Evolutionary conservation across 768 basidiomycete genomes (phyloP), one percentile per base, ranked within the genome.

Genomic region (Pleurotus tuber-regium): DNA sequence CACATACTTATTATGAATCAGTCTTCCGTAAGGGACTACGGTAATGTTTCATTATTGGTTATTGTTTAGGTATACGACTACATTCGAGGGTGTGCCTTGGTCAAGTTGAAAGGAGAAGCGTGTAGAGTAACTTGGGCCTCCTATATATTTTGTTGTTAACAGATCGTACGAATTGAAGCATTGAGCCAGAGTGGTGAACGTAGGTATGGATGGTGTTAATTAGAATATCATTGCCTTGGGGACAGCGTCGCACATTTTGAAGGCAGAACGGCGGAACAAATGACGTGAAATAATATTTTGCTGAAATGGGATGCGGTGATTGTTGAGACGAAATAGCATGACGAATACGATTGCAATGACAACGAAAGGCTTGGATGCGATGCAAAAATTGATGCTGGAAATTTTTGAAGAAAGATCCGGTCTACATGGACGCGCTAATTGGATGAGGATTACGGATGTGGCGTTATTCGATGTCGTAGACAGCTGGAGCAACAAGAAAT

Each of bases 381-480:
- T 8, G 11, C 18, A 18, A 10, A 18, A 47, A 31, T 39, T 50
- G 49, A 50, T 50, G 49, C 49, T 16, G 40, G 49, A 16, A 25
- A 50, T 33, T 30, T 31, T 48, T 19, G 36, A 31, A 51, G 53
- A 14, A 18, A 50, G 25, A 33, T 57, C 52, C 58, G 57, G 58
- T 41, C 21, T 41, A 40, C 31, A 33, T 46, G 40, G 53, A 54
- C 43, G 49, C 43, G 44, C 52, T 59, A 53, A 56, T 43, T 55
- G 57, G 58, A 43, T 57, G 58, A 59, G 56, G 57, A 55, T 57
- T 56, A 49, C 11, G 40, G 50, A 42, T 55, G 51, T 30, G 43
- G 25, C n/a, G 26, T 24, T 42, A 9, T 44, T 59, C 46, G 49
- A 55, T 44, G 35, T 50, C 42, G 19, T 28, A 36, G 52, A 42